Evolutionary conservation across 2,329 filamentous ascomycete genomes (phyloP).

Genomic region (Aspergillus oerlinghausenensis): DNA sequence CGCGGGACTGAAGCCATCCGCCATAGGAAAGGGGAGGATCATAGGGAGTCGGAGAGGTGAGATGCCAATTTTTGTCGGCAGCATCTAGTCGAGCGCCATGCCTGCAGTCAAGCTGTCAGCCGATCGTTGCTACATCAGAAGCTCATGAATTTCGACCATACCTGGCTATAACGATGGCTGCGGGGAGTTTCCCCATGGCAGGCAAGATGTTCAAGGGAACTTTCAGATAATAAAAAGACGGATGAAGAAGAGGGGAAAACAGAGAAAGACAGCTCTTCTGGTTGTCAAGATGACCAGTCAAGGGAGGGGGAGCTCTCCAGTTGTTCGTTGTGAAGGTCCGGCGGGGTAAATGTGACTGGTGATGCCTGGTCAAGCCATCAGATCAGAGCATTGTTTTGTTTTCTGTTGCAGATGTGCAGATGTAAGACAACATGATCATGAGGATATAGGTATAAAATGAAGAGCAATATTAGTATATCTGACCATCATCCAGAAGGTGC

Average conservation of each 20-base stretch:
- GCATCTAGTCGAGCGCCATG: constrained; percentile 93
- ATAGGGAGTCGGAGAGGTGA: constrained; percentile 88
- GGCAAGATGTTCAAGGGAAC: neutral
- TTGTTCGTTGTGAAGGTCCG: neutral
- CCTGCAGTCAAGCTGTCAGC: constrained; percentile 49
- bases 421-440: neutral
- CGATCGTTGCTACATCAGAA: neutral
- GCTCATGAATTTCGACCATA: constrained; percentile 12
- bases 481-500: neutral
- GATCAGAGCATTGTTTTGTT: neutral
- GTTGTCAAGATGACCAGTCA: neutral
- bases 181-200: constrained; percentile 36
- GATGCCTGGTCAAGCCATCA: neutral
- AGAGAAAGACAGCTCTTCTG: neutral
- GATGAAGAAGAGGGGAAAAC: neutral
- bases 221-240: neutral
- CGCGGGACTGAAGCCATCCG: constrained; percentile 82
- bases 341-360: constrained; percentile 4
- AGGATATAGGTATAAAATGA: neutral
- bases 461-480: neutral
- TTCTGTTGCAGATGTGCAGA: neutral
- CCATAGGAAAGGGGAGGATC: constrained; percentile 93
- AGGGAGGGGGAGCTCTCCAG: neutral
- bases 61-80: constrained; percentile 91
- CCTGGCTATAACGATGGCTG: constrained; percentile 42